Conservation (phyloP, 2,329 filamentous ascomycete genomes). For the Thermomyces lanuginosus region DNA sequence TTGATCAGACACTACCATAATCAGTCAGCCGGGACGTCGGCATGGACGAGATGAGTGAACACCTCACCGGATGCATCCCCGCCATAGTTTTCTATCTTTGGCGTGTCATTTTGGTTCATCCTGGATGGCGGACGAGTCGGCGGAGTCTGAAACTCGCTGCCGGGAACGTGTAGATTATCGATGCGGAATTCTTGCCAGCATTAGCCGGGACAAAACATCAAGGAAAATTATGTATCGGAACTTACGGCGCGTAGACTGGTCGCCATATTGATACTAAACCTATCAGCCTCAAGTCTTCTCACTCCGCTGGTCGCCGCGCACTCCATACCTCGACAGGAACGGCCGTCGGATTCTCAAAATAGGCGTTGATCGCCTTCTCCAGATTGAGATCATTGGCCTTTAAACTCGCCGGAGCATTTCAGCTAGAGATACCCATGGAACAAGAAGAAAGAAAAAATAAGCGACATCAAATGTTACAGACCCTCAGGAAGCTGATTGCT, state of each 20-base stretch:
- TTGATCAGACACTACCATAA: conserved; percentile 13
- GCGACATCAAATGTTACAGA: conserved; percentile 11
- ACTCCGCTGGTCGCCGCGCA: too few relatives aligned
- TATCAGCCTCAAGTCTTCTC: too few relatives aligned
- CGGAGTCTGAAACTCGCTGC: conserved; percentile 20
- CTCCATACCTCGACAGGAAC: conserved; percentile 16
- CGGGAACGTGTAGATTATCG: conserved; percentile 21
- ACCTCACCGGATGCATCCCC: conserved; percentile 16
- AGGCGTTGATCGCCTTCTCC: conserved; percentile 32
- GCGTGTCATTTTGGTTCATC: conserved; percentile 18
- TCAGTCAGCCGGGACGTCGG: too few relatives aligned
- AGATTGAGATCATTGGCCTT: conserved; percentile 30
- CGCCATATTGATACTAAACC: conserved; percentile 12
- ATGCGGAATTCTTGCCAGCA: conserved; percentile 27
- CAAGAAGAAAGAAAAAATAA: too few relatives aligned
- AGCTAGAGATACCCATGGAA: too few relatives aligned
- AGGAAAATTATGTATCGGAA: too few relatives aligned
- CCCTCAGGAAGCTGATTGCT: conserved; percentile 27
- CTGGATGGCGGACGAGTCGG: conserved; percentile 34
- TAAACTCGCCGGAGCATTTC: not conserved
- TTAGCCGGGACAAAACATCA: too few relatives aligned
- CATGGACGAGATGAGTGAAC: too few relatives aligned
- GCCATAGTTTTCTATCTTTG: conserved; percentile 9
- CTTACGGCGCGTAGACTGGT: conserved; percentile 15
- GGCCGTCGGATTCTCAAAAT: conserved; percentile 29